Evolutionary conservation across 768 basidiomycete genomes (phyloP).

Genomic region (Tubosaeta brunneosetosa): DNA sequence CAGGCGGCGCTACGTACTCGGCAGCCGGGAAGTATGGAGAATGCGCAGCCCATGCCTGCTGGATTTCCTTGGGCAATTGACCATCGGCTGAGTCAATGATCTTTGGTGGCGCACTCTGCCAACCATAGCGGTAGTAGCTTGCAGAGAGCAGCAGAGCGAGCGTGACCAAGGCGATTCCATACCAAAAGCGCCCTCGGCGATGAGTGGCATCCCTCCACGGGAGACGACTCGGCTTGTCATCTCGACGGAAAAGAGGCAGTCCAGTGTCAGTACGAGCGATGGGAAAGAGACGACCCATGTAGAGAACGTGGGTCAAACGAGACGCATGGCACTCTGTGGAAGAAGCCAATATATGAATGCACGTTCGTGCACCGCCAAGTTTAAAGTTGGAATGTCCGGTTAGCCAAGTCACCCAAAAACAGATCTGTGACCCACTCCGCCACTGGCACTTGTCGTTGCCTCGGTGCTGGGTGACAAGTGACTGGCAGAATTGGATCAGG

Average conservation of each 20-base stretch:
- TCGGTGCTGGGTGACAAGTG: too few relatives aligned
- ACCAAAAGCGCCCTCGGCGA: constrained; percentile 4
- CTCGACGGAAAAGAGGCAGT: constrained; percentile 7
- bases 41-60: constrained; percentile 53
- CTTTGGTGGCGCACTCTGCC: constrained; percentile 1
- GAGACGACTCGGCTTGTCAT: constrained; percentile 2
- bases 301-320: constrained; percentile 6
- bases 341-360: constrained; percentile 14
- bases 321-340: background rate
- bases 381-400: constrained; percentile 6
- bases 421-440: constrained; percentile 1
- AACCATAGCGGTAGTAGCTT: constrained; percentile 12
- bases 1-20: constrained; percentile 43
- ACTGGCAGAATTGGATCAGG: background rate
- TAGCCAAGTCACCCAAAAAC: constrained; percentile 7
- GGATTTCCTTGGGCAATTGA: constrained; percentile 19
- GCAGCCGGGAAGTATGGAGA: constrained; percentile 53
- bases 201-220: background rate
- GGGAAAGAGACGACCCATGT: background rate
- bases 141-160: constrained; percentile 13
- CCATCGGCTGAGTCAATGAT: background rate
- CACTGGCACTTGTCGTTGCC: background rate
- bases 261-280: background rate
- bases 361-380: constrained; percentile 18
- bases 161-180: constrained; percentile 3